These are phyloP conservation scores for Batrachochytrium dendrobatidis DNA, from an alignment of 371 early-diverging fungal species.

Conservation along the genomic window DNA sequence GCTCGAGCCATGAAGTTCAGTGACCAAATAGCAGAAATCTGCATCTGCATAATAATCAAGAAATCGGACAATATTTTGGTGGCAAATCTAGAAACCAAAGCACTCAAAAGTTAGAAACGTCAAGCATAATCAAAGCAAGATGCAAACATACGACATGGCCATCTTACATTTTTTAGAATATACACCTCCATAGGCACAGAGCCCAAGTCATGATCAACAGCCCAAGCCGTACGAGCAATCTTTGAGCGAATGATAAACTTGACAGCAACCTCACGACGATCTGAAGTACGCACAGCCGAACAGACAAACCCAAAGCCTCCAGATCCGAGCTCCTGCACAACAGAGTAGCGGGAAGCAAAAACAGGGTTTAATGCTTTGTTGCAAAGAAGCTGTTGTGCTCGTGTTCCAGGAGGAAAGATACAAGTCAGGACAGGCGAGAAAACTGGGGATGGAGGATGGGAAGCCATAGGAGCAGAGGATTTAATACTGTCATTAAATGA, in stretches of 20 bases:
- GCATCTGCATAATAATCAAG: slow-evolving; percentile 60
- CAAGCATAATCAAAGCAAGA: background rate
- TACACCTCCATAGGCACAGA: slow-evolving; percentile 68
- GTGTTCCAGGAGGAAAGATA: background rate
- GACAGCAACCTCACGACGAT: slow-evolving; percentile 61
- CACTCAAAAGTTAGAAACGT: background rate
- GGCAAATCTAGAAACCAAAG: slow-evolving; percentile 32
- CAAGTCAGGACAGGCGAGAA: background rate
- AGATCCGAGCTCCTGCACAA: slow-evolving; percentile 59
- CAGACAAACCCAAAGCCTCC: slow-evolving; percentile 78
- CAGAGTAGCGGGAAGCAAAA: slow-evolving; percentile 45
- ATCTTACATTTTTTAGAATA: slow-evolving; percentile 51
- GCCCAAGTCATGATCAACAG: slow-evolving; percentile 48
- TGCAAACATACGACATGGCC: background rate
- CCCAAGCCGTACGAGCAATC: slow-evolving; percentile 56
- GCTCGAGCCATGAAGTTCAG: slow-evolving; percentile 69
- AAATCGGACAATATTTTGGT: slow-evolving; percentile 60
- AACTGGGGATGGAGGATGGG: background rate
- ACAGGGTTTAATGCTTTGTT: slow-evolving; percentile 9
- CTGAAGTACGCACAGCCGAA: slow-evolving; percentile 44
- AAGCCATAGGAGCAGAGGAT: too few relatives aligned
- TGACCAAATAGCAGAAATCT: slow-evolving; percentile 62
- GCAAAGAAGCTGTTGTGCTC: background rate
- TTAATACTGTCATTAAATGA: too few relatives aligned
- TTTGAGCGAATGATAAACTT: slow-evolving; percentile 66